Conservation (phyloP, 257 asterid genomes). For the Nemophila menziesii region DNA sequence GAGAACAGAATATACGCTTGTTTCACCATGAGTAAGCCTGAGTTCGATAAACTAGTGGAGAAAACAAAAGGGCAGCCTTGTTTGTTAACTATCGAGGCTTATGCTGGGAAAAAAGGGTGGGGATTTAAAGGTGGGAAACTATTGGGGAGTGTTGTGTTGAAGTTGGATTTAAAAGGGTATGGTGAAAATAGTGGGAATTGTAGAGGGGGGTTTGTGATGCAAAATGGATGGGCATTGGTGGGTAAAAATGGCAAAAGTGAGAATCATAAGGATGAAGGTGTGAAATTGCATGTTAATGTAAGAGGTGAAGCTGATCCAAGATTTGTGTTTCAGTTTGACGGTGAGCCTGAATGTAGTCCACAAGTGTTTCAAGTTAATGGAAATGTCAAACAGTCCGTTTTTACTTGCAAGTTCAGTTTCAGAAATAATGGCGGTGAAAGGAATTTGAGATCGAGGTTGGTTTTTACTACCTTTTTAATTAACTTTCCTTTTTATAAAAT, state of each 20-base stretch:
- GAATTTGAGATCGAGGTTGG: slow-evolving; percentile 72
- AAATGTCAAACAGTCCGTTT: slow-evolving; percentile 74
- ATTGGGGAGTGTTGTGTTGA: slow-evolving; percentile 43
- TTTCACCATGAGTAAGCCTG: slow-evolving; percentile 48
- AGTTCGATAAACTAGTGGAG: slow-evolving; percentile 37
- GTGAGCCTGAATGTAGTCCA: slow-evolving; percentile 97
- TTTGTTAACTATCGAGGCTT: slow-evolving; percentile 43
- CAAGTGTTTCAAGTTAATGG: slow-evolving; percentile 98
- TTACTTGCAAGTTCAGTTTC: slow-evolving; percentile 83
- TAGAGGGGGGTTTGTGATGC: slow-evolving; percentile 26
- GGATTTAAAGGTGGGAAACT: slow-evolving; percentile 2
- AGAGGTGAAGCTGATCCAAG: slow-evolving; percentile 91
- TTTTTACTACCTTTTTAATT: not conserved
- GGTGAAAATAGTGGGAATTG: slow-evolving; percentile 36
- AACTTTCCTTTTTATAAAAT: not conserved
- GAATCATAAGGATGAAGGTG: slow-evolving; percentile 1
- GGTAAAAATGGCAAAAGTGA: slow-evolving; percentile 21
- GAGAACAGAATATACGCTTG: slow-evolving; percentile 47
- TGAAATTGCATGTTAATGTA: slow-evolving; percentile 49
- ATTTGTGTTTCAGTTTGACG: slow-evolving; percentile 81
- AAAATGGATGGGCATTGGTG: slow-evolving; percentile 71
- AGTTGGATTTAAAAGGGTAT: slow-evolving; percentile 49
- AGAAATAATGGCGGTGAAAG: slow-evolving; percentile 47
- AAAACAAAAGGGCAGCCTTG: slow-evolving; percentile 15
- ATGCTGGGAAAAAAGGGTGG: slow-evolving; percentile 20